Evolutionary conservation across 305 asterid genomes (phyloP).

Genomic region (Striga hermonthica): DNA sequence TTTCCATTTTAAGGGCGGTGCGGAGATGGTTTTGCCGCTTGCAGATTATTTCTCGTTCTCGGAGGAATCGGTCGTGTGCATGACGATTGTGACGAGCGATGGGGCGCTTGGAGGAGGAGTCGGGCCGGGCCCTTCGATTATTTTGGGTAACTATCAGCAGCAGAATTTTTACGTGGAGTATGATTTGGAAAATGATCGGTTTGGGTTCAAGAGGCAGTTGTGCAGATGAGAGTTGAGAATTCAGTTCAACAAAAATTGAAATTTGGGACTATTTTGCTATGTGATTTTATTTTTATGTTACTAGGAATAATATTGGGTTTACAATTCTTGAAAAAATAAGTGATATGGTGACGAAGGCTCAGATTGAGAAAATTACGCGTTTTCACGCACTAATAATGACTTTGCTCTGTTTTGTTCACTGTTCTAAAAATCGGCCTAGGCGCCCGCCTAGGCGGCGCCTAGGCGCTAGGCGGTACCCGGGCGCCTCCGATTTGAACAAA

Average conservation of each 20-base stretch:
- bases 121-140: constrained; percentile 51
- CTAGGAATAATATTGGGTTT: too few relatives aligned
- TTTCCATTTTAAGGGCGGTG: constrained; percentile 51
- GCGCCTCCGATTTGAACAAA: too few relatives aligned
- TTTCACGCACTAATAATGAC: too few relatives aligned
- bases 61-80: constrained; percentile 46
- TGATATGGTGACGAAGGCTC: too few relatives aligned
- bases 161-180: constrained; percentile 57
- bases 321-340: too few relatives aligned
- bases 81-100: constrained; percentile 33
- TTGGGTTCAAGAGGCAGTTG: constrained; percentile 42
- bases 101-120: neutral
- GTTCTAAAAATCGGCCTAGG: too few relatives aligned
- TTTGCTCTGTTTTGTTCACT: too few relatives aligned
- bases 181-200: constrained; percentile 54
- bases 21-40: constrained; percentile 46
- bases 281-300: neutral
- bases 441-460: too few relatives aligned
- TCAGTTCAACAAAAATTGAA: too few relatives aligned
- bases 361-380: too few relatives aligned
- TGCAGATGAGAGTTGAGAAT: constrained; percentile 30
- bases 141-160: constrained; percentile 61
- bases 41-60: constrained; percentile 44
- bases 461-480: too few relatives aligned
- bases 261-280: too few relatives aligned